Evolutionary conservation across 768 basidiomycete genomes (phyloP).

Genomic region (Mycena chlorophos): DNA sequence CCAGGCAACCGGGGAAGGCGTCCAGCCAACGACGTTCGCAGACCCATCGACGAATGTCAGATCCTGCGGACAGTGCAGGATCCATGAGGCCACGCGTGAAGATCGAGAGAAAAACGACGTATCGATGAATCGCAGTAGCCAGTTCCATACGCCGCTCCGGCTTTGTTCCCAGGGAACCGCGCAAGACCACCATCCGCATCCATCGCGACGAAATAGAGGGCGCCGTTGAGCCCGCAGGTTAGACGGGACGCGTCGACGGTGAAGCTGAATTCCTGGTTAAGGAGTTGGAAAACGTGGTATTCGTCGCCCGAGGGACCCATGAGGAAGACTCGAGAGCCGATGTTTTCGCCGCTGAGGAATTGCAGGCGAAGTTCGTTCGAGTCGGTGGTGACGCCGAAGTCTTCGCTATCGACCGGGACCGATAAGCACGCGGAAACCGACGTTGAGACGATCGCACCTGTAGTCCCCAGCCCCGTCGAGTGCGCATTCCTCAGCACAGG

Average conservation of each 20-base stretch:
- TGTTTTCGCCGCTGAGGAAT: conserved; percentile 44
- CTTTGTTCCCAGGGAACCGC: conserved; percentile 53
- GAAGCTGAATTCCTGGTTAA: conserved; percentile 62
- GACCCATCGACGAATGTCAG: conserved; percentile 60
- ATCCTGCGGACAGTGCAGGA: conserved; percentile 46
- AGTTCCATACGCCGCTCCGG: conserved; percentile 47
- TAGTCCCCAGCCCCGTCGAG: too few species aligned
- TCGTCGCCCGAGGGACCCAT: conserved; percentile 36
- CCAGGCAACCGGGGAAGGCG: conserved; percentile 33
- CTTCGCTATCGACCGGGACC: too few species aligned
- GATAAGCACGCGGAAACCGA: too few species aligned
- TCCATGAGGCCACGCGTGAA: background rate
- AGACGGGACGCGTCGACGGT: conserved; percentile 61
- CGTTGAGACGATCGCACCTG: too few species aligned
- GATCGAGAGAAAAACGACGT: background rate
- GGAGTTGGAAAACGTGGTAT: conserved; percentile 48
- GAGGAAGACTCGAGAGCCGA: conserved; percentile 51
- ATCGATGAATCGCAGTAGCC: conserved; percentile 37
- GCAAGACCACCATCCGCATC: conserved; percentile 55
- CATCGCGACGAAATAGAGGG: conserved; percentile 61
- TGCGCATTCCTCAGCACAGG: too few species aligned
- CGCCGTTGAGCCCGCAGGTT: conserved; percentile 60
- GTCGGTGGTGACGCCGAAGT: too few species aligned
- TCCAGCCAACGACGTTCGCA: conserved; percentile 52
- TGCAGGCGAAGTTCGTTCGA: conserved; percentile 43